Evolutionary conservation across 257 asterid species (phyloP).

Genomic region (Solanum sejunctum): DNA sequence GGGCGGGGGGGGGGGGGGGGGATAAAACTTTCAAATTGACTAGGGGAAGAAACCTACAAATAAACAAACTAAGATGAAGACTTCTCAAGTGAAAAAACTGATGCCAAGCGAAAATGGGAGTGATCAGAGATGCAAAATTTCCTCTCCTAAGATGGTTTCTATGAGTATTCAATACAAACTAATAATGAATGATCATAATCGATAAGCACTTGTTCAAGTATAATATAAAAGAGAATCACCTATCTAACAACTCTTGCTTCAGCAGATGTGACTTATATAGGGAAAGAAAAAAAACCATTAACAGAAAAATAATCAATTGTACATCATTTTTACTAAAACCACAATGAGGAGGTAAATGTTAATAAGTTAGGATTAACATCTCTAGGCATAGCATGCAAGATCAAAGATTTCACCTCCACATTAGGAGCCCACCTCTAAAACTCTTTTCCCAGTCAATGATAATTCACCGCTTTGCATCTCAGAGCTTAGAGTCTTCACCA

Average conservation of each 20-base stretch:
- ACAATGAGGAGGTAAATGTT: not conserved
- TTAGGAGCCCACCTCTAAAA: slow-evolving; percentile 78
- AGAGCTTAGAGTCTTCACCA: slow-evolving; percentile 46
- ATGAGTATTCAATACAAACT: too few relatives aligned
- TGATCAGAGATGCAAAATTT: not conserved
- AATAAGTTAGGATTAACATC: not conserved
- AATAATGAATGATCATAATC: too few relatives aligned
- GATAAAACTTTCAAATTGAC: not conserved
- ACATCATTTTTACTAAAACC: not conserved
- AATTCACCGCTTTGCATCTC: slow-evolving; percentile 46
- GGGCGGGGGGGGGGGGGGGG: too few relatives aligned
- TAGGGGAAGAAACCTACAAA: not conserved
- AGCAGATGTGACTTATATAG: not conserved
- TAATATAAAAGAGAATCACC: not conserved
- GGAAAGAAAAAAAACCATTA: not conserved
- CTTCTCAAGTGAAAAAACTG: not conserved
- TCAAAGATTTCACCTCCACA: slow-evolving; percentile 34
- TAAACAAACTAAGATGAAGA: not conserved
- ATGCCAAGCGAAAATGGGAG: not conserved
- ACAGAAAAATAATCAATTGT: not conserved
- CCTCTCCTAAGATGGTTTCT: not conserved
- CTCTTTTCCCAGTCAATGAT: slow-evolving; percentile 53
- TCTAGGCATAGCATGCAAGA: not conserved
- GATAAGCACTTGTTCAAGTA: not conserved
- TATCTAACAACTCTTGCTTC: not conserved